These are phyloP conservation scores for Cyberlindnera nakhonratchasimensis DNA, from an alignment of 805 yeast genomes.

Conservation along the genomic window DNA sequence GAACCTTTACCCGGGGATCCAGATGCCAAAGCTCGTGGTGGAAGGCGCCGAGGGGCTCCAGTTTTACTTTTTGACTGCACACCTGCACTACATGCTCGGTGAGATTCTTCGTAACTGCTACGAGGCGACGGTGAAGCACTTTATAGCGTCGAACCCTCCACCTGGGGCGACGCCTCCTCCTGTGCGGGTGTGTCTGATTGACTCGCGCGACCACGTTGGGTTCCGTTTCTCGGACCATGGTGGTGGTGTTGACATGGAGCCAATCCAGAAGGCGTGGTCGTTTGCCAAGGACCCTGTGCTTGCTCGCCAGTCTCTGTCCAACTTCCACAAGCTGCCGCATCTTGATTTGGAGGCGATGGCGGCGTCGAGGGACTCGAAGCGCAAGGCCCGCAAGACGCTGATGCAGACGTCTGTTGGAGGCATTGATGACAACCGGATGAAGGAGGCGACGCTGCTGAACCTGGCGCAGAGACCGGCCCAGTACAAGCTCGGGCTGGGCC, in stretches of 20 bases:
- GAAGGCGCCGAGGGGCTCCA: slow-evolving; percentile 65
- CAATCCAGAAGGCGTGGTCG: slow-evolving; percentile 73
- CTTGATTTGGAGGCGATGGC: slow-evolving; percentile 34
- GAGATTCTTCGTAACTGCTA: slow-evolving; percentile 83
- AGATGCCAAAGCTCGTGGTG: slow-evolving; percentile 71
- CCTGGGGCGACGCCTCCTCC: slow-evolving; percentile 55
- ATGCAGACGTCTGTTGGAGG: slow-evolving; percentile 41
- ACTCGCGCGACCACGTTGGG: slow-evolving; percentile 60
- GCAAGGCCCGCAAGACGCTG: slow-evolving; percentile 30
- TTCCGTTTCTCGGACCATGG: slow-evolving; percentile 87
- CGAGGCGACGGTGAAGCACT: slow-evolving; percentile 69
- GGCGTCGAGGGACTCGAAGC: slow-evolving; percentile 16
- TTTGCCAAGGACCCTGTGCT: slow-evolving; percentile 69
- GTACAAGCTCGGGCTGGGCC: slow-evolving; percentile 77
- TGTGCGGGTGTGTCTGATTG: slow-evolving; percentile 69
- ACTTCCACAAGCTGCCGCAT: slow-evolving; percentile 71
- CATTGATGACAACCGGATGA: slow-evolving; percentile 29
- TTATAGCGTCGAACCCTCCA: slow-evolving; percentile 31
- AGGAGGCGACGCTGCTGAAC: slow-evolving; percentile 49
- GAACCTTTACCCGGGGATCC: slow-evolving; percentile 47
- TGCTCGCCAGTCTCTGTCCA: slow-evolving; percentile 55
- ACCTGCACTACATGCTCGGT: slow-evolving; percentile 80
- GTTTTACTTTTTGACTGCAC: slow-evolving; percentile 84
- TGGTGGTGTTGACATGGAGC: slow-evolving; percentile 71
- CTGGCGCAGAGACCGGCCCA: slow-evolving; percentile 72